phyloP scores from a whole-genome alignment of 371 early-diverging fungal species.

The Mucor irregularis region DNA sequence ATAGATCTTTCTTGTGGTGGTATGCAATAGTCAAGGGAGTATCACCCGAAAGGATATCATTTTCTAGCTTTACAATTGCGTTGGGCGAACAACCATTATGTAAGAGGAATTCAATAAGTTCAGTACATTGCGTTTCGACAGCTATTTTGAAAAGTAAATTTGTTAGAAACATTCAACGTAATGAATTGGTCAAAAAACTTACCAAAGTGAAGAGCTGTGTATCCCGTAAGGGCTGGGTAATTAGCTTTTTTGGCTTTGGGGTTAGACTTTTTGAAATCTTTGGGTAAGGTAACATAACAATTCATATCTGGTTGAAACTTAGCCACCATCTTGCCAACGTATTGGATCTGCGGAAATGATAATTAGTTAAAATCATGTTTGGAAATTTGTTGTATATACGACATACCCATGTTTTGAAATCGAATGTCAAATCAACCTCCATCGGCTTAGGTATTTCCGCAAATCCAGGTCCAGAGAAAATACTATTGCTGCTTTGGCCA shows the following conservation, averaged over 20 bases:
- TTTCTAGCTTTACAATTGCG: conserved; percentile 12
- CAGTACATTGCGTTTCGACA: conserved; percentile 26
- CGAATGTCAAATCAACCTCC: conserved; percentile 8
- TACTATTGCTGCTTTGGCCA: not conserved
- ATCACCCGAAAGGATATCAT: conserved; percentile 1
- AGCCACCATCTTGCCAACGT: not conserved
- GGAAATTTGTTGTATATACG: too few relatives aligned
- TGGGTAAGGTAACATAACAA: conserved; percentile 27
- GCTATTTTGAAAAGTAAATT: conserved; percentile 17
- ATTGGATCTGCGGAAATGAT: not conserved
- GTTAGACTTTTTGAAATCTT: conserved; percentile 32
- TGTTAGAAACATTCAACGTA: too few relatives aligned
- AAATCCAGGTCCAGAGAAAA: not conserved
- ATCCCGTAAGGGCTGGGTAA: conserved; percentile 48
- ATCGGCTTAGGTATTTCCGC: not conserved
- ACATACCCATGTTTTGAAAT: conserved; percentile 12
- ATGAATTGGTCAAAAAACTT: conserved; percentile 8
- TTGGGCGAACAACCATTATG: conserved; percentile 33
- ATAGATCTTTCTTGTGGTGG: conserved; percentile 15
- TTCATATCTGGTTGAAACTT: conserved; percentile 18
- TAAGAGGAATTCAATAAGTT: conserved; percentile 34
- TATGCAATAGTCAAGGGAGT: conserved; percentile 28
- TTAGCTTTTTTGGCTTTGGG: conserved; percentile 29
- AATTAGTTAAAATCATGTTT: too few relatives aligned
- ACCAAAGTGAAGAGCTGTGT: conserved; percentile 49